Evolutionary conservation across 1,284 basidiomycete genomes (phyloP).

Genomic region (Chalciporus sp.): DNA sequence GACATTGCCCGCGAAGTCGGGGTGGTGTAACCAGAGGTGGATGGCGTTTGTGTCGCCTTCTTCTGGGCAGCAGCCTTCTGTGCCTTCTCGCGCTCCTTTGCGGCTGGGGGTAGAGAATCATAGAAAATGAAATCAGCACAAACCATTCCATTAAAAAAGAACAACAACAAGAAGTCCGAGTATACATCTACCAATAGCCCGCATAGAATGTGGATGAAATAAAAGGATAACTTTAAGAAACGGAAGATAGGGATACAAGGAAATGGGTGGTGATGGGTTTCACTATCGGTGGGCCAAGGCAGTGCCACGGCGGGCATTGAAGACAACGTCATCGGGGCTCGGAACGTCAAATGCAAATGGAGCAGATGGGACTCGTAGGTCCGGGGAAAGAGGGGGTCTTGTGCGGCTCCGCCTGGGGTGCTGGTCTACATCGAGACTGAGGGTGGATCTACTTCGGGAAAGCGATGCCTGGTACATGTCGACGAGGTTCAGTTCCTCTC

Average conservation of each 20-base stretch:
- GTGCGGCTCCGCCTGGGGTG: conserved; percentile 9
- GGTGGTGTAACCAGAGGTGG: conserved; percentile 35
- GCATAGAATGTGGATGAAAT: conserved; percentile 32
- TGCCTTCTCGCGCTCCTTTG: conserved; percentile 75
- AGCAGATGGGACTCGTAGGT: conserved; percentile 30
- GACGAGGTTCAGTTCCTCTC: conserved; percentile 33
- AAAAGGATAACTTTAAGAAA: conserved; percentile 25
- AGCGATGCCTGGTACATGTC: conserved; percentile 33
- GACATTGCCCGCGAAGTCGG: conserved; percentile 47
- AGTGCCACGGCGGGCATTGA: conserved; percentile 79
- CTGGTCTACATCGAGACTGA: conserved; percentile 17
- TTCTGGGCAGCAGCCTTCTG: conserved; percentile 55
- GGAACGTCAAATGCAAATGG: conserved; percentile 75
- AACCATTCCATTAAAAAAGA: conserved; percentile 37
- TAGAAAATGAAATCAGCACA: conserved; percentile 45
- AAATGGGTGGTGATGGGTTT: conserved; percentile 30
- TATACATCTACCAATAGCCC: conserved; percentile 41
- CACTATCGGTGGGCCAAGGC: conserved; percentile 48
- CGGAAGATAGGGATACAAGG: conserved; percentile 15
- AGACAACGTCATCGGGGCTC: conserved; percentile 87
- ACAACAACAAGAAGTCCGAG: conserved; percentile 39
- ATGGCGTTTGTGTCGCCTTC: conserved; percentile 39
- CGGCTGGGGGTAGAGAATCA: conserved; percentile 53
- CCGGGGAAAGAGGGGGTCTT: conserved; percentile 19
- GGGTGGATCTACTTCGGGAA: conserved; percentile 36